Base-by-base conservation (phyloP, 768 basidiomycete genomes). In the Boletus rubescentipes region DNA sequence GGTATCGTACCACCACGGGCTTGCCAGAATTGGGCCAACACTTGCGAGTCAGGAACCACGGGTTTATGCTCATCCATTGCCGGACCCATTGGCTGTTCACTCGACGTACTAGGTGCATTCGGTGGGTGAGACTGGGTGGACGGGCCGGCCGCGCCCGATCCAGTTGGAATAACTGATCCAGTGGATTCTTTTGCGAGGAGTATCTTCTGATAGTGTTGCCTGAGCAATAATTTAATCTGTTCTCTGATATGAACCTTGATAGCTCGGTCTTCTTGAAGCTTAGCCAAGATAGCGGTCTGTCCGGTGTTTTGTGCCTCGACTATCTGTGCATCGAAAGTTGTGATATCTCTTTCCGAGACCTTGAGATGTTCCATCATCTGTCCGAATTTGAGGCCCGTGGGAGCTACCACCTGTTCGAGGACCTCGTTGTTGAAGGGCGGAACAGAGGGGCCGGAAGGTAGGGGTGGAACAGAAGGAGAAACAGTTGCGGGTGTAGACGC, bases 21-120 rank as follows among this genome's bases (percentile, higher is more conserved):
- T 31, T 67, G 69, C 67, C 64, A 68, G 41, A 72, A 60, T 11
- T 69, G 66, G 4, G 62, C 26, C 39, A 68, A 16, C 30, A 59
- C 48, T 31, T 72, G 71, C 6, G 61, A 59, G 32, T 70, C 70
- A 32, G 63, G 18, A 18, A 55, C 20, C 1, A 12, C 9, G 2
- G 47, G 35, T 46, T 64, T 70, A 12, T 55, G 60, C 21, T 70
- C 70, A 15, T 66, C 66, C 8, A n/a, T 36, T 10, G 34, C 21
- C 3, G 50, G 20, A 30, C 46, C 55, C 4, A 23, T 16, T 29
- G 49, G 35, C 21, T 37, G 60, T 41, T 61, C 60, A 11, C 31
- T 49, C 18, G 53, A 50, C 3, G 32, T 29, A 38, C 18, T 46
- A 6, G 54, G 43, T 21, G 34, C 40, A 46, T 57, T 58, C 3